Conservation (phyloP, 768 basidiomycete species). For the Lentinula sp. region DNA sequence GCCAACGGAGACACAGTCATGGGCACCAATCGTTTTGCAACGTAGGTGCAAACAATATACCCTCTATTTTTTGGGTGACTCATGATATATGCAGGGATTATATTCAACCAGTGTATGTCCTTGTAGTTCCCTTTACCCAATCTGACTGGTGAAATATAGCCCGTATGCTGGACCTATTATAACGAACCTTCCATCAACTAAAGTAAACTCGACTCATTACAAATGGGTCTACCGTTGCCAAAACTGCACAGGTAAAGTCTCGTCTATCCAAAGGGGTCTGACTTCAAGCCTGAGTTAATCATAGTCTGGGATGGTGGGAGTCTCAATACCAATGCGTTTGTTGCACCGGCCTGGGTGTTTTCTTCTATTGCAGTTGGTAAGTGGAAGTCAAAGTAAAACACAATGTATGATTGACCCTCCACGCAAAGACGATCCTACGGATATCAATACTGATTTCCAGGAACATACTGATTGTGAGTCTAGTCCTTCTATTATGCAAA, state of each 20-base stretch:
- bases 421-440: slow-evolving; percentile 31
- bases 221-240: slow-evolving; percentile 66
- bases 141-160: slow-evolving; percentile 14
- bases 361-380: slow-evolving; percentile 3
- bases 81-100: slow-evolving; percentile 32
- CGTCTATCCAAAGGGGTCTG: neutral
- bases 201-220: slow-evolving; percentile 57
- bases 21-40: slow-evolving; percentile 46
- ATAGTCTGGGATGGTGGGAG: slow-evolving; percentile 35
- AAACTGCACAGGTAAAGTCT: slow-evolving; percentile 50
- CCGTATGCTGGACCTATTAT: slow-evolving; percentile 44
- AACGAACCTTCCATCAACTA: slow-evolving; percentile 43
- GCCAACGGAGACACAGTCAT: slow-evolving; percentile 41
- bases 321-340: slow-evolving; percentile 24
- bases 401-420: neutral
- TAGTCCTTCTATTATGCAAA: neutral
- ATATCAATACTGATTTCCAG: slow-evolving; percentile 43
- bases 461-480: slow-evolving; percentile 56
- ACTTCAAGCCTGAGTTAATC: neutral
- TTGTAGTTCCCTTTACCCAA: neutral
- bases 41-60: slow-evolving; percentile 29
- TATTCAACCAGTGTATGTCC: slow-evolving; percentile 39
- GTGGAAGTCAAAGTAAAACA: neutral
- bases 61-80: neutral
- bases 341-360: slow-evolving; percentile 47